Percentiles rank a stretch among this genome's conserved stretches.
phyloP scores from a whole-genome alignment of 306 rosid genomes.

The Sindora glabra region DNA sequence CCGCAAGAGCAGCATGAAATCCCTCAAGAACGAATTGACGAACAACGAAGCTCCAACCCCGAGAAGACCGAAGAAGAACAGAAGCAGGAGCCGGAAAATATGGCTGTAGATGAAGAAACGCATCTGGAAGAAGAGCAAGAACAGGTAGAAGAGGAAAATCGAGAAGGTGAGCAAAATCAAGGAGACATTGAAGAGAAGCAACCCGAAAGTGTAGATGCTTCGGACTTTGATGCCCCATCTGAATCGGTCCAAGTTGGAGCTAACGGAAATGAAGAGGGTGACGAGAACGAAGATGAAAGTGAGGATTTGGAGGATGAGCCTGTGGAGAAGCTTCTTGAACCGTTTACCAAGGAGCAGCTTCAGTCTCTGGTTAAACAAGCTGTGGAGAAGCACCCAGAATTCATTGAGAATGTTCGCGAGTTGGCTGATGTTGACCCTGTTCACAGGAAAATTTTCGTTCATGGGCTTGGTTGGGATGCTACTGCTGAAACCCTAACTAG shows the following conservation, averaged over 20 bases:
- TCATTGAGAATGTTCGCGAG: constrained; percentile 36
- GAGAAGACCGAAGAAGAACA: constrained; percentile 12
- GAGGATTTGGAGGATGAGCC: constrained; percentile 49
- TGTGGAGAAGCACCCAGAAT: constrained; percentile 41
- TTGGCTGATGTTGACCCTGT: constrained; percentile 67
- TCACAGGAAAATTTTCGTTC: constrained; percentile 60
- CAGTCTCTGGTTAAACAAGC: constrained; percentile 45
- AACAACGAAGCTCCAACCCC: not conserved
- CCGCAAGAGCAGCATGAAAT: constrained; percentile 4
- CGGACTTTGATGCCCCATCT: not conserved
- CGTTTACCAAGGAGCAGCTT: constrained; percentile 60
- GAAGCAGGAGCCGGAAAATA: constrained; percentile 3
- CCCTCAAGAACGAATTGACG: constrained; percentile 3
- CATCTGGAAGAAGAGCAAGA: not conserved
- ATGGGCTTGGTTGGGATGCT: constrained; percentile 73
- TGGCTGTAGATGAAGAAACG: constrained; percentile 26
- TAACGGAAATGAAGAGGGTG: constrained; percentile 22
- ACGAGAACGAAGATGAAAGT: constrained; percentile 19
- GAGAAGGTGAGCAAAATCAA: too few species aligned
- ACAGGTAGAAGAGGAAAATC: constrained; percentile 8
- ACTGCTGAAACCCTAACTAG: constrained; percentile 47
- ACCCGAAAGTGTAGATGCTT: not conserved
- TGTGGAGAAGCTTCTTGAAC: constrained; percentile 60
- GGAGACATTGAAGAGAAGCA: too few species aligned
- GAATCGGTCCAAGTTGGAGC: constrained; percentile 10